phyloP scores from a whole-genome alignment of 2,329 filamentous ascomycete genomes.

The Peltaster fructicola region DNA sequence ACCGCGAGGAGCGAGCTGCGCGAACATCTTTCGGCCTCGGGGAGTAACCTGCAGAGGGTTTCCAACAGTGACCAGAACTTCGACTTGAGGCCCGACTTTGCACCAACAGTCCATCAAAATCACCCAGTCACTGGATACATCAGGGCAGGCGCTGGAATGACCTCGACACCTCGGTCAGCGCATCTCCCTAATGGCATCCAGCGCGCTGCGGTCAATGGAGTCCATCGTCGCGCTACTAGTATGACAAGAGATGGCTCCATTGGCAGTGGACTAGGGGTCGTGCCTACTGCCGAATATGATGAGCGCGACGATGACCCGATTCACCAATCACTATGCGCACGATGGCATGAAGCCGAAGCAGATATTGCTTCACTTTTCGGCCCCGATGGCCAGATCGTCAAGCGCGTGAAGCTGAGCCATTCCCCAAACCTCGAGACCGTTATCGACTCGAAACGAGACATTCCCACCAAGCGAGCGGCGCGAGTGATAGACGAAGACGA shows the following conservation, averaged over 20 bases:
- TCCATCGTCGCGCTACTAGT: constrained; percentile 24
- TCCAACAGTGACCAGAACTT: no score
- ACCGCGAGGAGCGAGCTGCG: no score
- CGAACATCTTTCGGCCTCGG: no score
- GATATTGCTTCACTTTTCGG: constrained; percentile 62
- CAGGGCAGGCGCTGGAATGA: no score
- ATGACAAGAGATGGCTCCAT: constrained; percentile 27
- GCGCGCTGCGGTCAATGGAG: constrained; percentile 19
- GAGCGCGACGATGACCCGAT: constrained; percentile 29
- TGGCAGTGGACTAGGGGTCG: constrained; percentile 18
- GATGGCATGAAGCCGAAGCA: constrained; percentile 61
- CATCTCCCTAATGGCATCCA: constrained; percentile 22
- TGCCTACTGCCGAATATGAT: constrained; percentile 18
- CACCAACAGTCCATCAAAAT: no score
- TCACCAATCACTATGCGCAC: constrained; percentile 48
- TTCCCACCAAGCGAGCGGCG: constrained; percentile 53
- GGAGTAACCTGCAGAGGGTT: no score
- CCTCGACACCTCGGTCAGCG: no score
- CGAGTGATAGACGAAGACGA: constrained; percentile 69
- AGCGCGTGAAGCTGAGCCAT: constrained; percentile 3
- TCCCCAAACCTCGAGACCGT: constrained; percentile 5
- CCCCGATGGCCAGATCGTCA: constrained; percentile 14
- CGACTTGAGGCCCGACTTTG: no score
- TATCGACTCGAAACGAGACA: constrained; percentile 5
- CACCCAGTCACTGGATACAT: no score